Evolutionary conservation across 352 stramenopile species (phyloP).

Genomic region (Globisporangium cystogenes): DNA sequence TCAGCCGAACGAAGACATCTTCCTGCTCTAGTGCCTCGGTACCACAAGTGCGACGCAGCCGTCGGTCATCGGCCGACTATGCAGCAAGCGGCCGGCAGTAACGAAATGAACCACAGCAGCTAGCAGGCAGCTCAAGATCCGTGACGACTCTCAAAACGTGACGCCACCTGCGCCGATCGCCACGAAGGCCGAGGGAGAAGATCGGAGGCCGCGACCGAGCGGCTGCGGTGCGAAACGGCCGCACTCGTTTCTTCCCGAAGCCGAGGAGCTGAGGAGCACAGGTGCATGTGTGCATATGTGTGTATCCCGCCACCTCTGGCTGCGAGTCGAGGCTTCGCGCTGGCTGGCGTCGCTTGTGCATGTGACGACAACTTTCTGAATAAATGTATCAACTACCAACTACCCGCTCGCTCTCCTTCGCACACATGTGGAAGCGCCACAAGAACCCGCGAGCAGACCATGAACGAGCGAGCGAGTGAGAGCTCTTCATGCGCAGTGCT

Average conservation of each 20-base stretch:
- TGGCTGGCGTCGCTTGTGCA: background rate
- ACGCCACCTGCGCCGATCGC: background rate
- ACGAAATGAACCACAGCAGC: background rate
- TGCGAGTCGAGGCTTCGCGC: no score
- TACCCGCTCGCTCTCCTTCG: background rate
- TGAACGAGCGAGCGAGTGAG: no score
- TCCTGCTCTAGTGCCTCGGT: constrained; percentile 72
- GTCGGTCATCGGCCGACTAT: background rate
- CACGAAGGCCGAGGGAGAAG: background rate
- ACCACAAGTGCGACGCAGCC: no score
- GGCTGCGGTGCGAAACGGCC: no score
- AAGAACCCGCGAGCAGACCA: background rate
- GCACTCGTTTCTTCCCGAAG: no score
- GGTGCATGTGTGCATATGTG: no score
- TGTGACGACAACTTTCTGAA: background rate
- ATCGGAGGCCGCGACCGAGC: no score
- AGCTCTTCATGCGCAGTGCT: background rate
- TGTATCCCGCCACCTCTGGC: background rate
- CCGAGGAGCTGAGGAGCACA: no score
- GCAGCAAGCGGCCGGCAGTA: background rate
- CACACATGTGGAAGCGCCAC: no score
- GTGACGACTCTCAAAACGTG: no score
- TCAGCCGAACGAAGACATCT: constrained; percentile 76
- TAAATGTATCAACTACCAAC: background rate
- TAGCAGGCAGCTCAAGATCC: no score